Base-by-base conservation (phyloP, 768 basidiomycete species). In the Boletales sp. region DNA sequence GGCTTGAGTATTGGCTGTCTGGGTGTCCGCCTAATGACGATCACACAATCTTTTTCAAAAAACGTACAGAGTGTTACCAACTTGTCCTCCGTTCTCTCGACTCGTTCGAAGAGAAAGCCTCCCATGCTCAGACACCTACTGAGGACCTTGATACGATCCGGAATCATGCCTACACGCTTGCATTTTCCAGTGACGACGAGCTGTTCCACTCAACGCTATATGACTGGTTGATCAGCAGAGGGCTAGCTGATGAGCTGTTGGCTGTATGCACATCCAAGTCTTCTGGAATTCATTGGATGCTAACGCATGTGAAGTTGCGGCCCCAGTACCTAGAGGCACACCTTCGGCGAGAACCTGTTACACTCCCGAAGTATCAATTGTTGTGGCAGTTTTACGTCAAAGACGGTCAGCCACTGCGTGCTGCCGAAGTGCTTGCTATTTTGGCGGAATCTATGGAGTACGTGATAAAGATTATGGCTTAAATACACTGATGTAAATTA, bases 311-410 rank as follows among this genome's bases (percentile, higher is more conserved):
- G 18, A 60, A 93, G 90, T 85, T 92, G 75, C 82, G 88, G 37
- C 91, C 94, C 0, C 75, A 82, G 15, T 97, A 87, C 70, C 81
- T 98, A 42, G 95, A 97, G 66, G 82, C 84, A 5, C 91, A 94
- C 69, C 81, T 98, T 27, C 78, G 80, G 55, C 80, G 89, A 45
- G 88, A 91, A 49, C 93, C 93, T 17, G 70, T 78, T 2, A 86
- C 86, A 1, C 83, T 88, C 14, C 79, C 87, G 56, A 93, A 94
- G 64, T 84, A 79, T 61, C 90, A 98, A 59, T 71, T 99, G 2
- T 73, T 98, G 3, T 98, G 97, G 97, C 91, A 97, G 61, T 97
- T 91, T 70, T 95, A 97, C 62, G 93, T 95, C 45, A 90, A 95
- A 60, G 87, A 90, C 57, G 87, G 87, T 1, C 87, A 93, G 57